phyloP scores from a whole-genome alignment of 2,329 filamentous ascomycete genomes.

The Ophiocordyceps robertsii region DNA sequence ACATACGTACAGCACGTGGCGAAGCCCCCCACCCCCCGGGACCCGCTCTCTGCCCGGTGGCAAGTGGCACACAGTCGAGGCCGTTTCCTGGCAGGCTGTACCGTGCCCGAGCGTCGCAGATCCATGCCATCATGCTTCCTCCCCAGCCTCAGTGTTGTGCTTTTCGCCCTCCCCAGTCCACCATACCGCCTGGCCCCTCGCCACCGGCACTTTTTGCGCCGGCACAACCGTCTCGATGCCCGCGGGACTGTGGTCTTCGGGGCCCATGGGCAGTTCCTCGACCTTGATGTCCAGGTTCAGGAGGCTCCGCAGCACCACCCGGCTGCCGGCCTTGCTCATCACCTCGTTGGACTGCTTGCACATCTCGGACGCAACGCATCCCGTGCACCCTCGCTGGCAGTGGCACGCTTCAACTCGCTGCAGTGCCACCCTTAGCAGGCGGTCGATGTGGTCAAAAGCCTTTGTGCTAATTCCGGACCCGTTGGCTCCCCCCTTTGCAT shows the following conservation, averaged over 20 bases:
- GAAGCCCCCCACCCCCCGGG: too few relatives aligned
- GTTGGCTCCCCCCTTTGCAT: conserved; percentile 74
- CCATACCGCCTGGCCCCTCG: background rate
- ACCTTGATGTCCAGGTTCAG: conserved; percentile 68
- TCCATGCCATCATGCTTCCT: too few relatives aligned
- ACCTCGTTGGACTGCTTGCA: conserved; percentile 83
- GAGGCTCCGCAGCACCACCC: conserved; percentile 66
- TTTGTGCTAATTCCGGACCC: conserved; percentile 83
- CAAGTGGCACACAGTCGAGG: too few relatives aligned
- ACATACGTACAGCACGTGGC: too few relatives aligned
- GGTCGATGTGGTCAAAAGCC: conserved; percentile 83
- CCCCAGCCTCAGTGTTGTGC: background rate
- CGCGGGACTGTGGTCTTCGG: conserved; percentile 53
- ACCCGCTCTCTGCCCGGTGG: too few relatives aligned
- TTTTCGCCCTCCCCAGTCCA: background rate
- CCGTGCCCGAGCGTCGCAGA: too few relatives aligned
- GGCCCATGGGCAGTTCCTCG: conserved; percentile 74
- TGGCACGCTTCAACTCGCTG: conserved; percentile 61
- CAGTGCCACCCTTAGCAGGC: conserved; percentile 63
- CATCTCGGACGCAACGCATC: conserved; percentile 75
- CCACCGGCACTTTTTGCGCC: conserved; percentile 49
- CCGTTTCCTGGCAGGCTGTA: too few relatives aligned
- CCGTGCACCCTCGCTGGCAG: conserved; percentile 71
- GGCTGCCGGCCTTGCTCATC: conserved; percentile 82
- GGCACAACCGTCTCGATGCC: conserved; percentile 74